Percentiles rank a stretch among this genome's conserved stretches.
Evolutionary conservation across 2,329 filamentous ascomycete genomes (phyloP).

Genomic region (Setomelanomma holmii): DNA sequence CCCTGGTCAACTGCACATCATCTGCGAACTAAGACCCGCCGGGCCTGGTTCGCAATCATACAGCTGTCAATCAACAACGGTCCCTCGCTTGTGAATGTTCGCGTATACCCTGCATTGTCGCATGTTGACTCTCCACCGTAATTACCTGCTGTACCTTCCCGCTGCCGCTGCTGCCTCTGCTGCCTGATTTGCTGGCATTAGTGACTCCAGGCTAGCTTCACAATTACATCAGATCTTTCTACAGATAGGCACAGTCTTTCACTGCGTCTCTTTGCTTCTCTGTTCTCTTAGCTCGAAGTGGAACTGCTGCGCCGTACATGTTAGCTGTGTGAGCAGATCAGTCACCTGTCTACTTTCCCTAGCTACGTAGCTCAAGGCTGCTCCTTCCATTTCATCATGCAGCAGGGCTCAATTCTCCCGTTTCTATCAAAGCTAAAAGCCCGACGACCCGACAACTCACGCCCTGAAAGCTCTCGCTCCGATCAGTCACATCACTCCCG

Average conservation of each 20-base stretch:
- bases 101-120: background rate
- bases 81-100: background rate
- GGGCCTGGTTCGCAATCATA: background rate
- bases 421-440: slow-evolving; percentile 22
- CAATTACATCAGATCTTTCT: background rate
- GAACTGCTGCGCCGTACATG: too few species aligned
- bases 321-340: too few species aligned
- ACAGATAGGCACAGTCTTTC: background rate
- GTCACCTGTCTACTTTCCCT: too few species aligned
- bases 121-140: background rate
- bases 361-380: background rate
- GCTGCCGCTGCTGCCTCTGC: too few species aligned
- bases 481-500: slow-evolving; percentile 21
- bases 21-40: slow-evolving; percentile 10
- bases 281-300: too few species aligned
- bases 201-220: slow-evolving; percentile 1
- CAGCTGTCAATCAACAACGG: background rate
- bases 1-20: slow-evolving; percentile 12
- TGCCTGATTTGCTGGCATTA: slow-evolving; percentile 14
- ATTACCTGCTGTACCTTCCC: too few species aligned
- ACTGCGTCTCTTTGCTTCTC: too few species aligned
- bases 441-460: slow-evolving; percentile 11
- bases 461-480: slow-evolving; percentile 3
- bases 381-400: slow-evolving; percentile 17
- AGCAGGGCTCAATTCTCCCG: slow-evolving; percentile 30